These are phyloP conservation scores for Allantophomopsis lycopodina DNA, from an alignment of 2,329 filamentous ascomycete genomes.

Conservation along the genomic window DNA sequence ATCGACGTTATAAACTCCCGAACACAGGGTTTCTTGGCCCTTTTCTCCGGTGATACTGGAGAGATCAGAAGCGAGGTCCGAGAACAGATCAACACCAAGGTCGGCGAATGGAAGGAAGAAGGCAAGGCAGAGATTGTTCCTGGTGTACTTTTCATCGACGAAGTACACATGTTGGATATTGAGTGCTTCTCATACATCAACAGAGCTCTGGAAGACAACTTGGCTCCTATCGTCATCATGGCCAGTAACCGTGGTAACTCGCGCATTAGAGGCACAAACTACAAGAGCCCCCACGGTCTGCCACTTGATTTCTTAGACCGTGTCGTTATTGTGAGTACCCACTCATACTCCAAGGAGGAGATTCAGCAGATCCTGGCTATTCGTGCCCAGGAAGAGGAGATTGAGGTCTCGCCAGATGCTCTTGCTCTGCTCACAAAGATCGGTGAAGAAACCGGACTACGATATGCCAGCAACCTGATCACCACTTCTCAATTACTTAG, in stretches of 20 bases:
- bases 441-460: conserved; percentile 77
- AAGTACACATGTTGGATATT: conserved; percentile 99
- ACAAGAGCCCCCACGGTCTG: conserved; percentile 83
- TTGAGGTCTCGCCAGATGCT: conserved; percentile 81
- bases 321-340: conserved; percentile 91
- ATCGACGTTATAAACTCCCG: conserved; percentile 99
- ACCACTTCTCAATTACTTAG: conserved; percentile 82
- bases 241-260: conserved; percentile 91
- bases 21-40: conserved; percentile 93
- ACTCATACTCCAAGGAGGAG: conserved; percentile 69
- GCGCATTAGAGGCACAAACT: conserved; percentile 84
- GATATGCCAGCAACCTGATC: conserved; percentile 97
- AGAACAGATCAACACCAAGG: conserved; percentile 98
- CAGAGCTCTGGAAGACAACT: conserved; percentile 83
- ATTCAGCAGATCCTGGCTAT: conserved; percentile 88
- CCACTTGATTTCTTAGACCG: conserved; percentile 94
- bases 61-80: conserved; percentile 96
- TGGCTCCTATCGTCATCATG: conserved; percentile 98
- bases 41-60: conserved; percentile 95
- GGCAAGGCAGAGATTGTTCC: conserved; percentile 97
- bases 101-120: conserved; percentile 98
- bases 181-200: conserved; percentile 99
- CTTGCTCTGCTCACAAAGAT: conserved; percentile 92
- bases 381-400: conserved; percentile 88
- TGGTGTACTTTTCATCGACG: conserved; percentile 94